Percentiles rank a stretch among this genome's conserved stretches.
phyloP scores from a whole-genome alignment of 108 stramenopile genomes.

The Skeletonema costatum region DNA sequence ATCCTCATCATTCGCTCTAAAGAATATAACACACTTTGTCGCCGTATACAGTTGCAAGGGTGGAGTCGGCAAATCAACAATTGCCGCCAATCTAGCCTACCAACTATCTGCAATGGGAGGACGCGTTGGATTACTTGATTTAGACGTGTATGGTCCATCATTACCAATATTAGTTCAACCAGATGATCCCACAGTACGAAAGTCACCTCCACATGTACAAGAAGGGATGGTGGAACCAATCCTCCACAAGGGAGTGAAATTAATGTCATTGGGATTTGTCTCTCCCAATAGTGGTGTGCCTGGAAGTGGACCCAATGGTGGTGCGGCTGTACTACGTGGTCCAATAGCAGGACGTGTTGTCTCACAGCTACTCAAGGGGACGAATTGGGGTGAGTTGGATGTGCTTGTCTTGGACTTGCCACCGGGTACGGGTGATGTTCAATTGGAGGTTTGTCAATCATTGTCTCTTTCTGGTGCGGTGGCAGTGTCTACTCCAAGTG shows the following conservation, averaged over 20 bases:
- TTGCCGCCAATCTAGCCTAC: constrained; percentile 97
- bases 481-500: constrained; percentile 97
- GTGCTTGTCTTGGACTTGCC: constrained; percentile 97
- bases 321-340: constrained; percentile 84
- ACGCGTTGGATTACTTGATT: constrained; percentile 95
- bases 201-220: constrained; percentile 54
- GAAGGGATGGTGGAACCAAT: constrained; percentile 85
- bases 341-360: constrained; percentile 94
- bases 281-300: constrained; percentile 88
- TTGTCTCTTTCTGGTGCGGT: constrained; percentile 95
- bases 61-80: constrained; percentile 98
- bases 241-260: constrained; percentile 81
- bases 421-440: constrained; percentile 99
- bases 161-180: constrained; percentile 84
- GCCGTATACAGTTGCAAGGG: constrained; percentile 95
- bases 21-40: constrained; percentile 73
- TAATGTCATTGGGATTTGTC: constrained; percentile 89
- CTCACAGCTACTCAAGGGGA: constrained; percentile 91
- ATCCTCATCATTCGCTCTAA: constrained; percentile 69
- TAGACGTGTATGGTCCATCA: constrained; percentile 97
- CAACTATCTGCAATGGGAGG: constrained; percentile 87
- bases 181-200: constrained; percentile 72
- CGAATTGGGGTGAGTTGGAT: constrained; percentile 99
- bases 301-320: constrained; percentile 73
- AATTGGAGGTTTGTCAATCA: constrained; percentile 95